phyloP scores from a whole-genome alignment of 768 basidiomycete genomes.

The Serendipita vermifera region DNA sequence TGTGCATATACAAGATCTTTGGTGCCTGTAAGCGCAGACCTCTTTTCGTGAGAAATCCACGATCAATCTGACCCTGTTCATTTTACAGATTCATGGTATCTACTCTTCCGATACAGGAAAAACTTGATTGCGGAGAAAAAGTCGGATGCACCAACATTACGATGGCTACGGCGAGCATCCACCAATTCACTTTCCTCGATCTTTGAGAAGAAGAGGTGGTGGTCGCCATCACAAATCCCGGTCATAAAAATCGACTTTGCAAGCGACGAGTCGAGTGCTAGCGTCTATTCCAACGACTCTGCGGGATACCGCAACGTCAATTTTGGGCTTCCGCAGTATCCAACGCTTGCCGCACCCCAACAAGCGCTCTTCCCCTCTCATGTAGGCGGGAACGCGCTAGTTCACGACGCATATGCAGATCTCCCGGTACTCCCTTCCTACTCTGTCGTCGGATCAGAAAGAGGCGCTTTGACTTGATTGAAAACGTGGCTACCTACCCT shows the following conservation, averaged over 20 bases:
- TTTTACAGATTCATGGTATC: not conserved
- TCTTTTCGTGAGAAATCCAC: not conserved
- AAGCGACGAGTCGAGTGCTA: slow-evolving; percentile 6
- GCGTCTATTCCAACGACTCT: slow-evolving; percentile 5
- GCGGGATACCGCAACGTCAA: not conserved
- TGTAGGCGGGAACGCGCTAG: too few relatives aligned
- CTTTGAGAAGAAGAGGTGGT: not conserved
- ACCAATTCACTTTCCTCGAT: not conserved
- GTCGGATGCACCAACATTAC: not conserved
- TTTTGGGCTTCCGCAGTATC: not conserved
- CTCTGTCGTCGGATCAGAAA: too few relatives aligned
- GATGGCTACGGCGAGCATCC: slow-evolving; percentile 8
- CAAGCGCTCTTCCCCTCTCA: too few relatives aligned
- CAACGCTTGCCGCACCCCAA: not conserved
- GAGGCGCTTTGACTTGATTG: too few relatives aligned
- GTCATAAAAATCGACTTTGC: slow-evolving; percentile 4
- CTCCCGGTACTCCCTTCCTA: too few relatives aligned
- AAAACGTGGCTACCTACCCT: too few relatives aligned
- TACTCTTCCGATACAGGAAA: not conserved
- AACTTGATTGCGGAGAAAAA: not conserved
- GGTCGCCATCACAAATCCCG: not conserved
- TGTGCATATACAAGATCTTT: not conserved
- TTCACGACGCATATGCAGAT: too few relatives aligned
- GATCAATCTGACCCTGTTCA: not conserved
- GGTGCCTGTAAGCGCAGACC: not conserved